These are phyloP conservation scores for Hericium alpestre DNA, from an alignment of 768 basidiomycete species.

Conservation along the genomic window DNA sequence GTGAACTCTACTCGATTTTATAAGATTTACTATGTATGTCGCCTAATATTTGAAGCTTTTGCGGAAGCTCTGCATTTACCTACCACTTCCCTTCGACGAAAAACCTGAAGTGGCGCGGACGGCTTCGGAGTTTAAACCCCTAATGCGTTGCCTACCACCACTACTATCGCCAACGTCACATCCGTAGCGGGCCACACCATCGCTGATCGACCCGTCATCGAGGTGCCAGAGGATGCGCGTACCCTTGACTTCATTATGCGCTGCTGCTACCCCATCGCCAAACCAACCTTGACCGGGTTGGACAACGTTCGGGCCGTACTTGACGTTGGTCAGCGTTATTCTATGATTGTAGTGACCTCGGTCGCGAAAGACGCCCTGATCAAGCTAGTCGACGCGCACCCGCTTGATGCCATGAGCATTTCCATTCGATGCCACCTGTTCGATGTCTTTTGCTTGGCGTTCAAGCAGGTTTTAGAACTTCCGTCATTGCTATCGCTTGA, in stretches of 20 bases:
- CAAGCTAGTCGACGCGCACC: neutral
- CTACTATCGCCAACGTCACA: too few relatives aligned
- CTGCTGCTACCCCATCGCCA: conserved; percentile 4
- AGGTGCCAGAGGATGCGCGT: neutral
- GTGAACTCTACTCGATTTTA: too few relatives aligned
- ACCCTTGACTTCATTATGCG: conserved; percentile 4
- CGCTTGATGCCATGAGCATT: conserved; percentile 5
- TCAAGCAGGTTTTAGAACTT: neutral
- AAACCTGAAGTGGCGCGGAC: too few relatives aligned
- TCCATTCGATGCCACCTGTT: neutral
- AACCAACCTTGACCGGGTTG: neutral
- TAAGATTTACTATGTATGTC: too few relatives aligned
- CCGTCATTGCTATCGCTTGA: neutral
- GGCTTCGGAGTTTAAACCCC: too few relatives aligned
- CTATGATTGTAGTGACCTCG: neutral
- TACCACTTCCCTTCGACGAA: too few relatives aligned
- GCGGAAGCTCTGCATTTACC: too few relatives aligned
- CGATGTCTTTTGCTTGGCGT: neutral
- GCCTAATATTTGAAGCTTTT: too few relatives aligned
- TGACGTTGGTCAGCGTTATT: conserved; percentile 5
- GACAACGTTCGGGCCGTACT: neutral
- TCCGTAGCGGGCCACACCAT: too few relatives aligned
- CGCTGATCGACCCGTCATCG: too few relatives aligned
- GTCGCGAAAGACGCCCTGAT: neutral
- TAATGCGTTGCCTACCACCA: too few relatives aligned